Evolutionary conservation across 2,329 filamentous ascomycete genomes (phyloP).

Genomic region (Thielaviopsis populi): DNA sequence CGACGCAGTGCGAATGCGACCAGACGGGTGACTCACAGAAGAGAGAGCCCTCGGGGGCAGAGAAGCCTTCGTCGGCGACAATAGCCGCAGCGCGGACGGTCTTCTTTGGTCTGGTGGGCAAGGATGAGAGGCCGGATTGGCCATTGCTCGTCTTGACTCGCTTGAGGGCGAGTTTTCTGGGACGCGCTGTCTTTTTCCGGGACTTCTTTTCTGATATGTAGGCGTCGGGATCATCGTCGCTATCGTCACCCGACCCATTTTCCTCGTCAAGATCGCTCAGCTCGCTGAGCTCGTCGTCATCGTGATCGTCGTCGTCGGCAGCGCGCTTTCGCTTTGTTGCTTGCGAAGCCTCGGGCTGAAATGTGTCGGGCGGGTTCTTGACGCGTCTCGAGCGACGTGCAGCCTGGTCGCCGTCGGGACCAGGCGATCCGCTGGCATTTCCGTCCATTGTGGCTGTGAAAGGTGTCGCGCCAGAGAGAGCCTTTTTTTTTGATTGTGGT

Average conservation of each 20-base stretch:
- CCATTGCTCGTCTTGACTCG: conserved; percentile 48
- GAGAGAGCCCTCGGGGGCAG: conserved; percentile 13
- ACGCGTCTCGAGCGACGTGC: conserved; percentile 56
- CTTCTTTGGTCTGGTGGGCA: conserved; percentile 43
- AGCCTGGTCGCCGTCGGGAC: conserved; percentile 30
- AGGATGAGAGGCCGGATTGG: conserved; percentile 27
- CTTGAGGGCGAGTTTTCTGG: conserved; percentile 43
- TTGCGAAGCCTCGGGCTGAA: conserved; percentile 33
- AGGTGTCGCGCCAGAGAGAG: not conserved
- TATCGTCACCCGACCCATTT: conserved; percentile 31
- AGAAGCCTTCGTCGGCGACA: conserved; percentile 10
- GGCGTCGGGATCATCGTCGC: conserved; percentile 28
- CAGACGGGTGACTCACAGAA: conserved; percentile 18
- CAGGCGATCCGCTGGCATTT: conserved; percentile 39
- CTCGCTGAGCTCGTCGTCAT: conserved; percentile 28
- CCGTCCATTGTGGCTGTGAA: conserved; percentile 29
- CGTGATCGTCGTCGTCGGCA: conserved; percentile 29
- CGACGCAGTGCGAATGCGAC: not conserved
- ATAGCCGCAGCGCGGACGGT: conserved; percentile 35
- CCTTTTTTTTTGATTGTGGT: not conserved
- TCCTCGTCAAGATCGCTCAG: conserved; percentile 25
- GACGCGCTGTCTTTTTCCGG: conserved; percentile 28
- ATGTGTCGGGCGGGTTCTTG: conserved; percentile 43
- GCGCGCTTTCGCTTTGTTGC: conserved; percentile 45
- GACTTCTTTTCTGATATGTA: conserved; percentile 23